Evolutionary conservation across 495 filamentous ascomycete genomes (phyloP).

Genomic region (Polyplosphaeria fusca): DNA sequence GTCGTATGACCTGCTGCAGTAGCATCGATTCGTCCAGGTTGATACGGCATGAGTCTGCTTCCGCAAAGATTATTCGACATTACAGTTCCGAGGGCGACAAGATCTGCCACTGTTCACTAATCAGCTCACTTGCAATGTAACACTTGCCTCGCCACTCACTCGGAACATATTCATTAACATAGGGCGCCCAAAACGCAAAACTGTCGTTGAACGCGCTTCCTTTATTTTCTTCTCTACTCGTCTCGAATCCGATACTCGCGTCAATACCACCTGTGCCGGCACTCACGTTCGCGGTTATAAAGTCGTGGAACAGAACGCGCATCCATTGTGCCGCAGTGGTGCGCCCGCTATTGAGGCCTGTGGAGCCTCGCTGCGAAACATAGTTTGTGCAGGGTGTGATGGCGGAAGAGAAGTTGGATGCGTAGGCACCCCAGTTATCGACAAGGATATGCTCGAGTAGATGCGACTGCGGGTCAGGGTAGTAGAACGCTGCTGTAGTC

Average conservation of each 20-base stretch:
- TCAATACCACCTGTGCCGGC: slow-evolving; percentile 19
- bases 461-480: background rate
- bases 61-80: slow-evolving; percentile 5
- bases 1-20: background rate
- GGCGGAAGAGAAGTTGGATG: background rate
- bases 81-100: slow-evolving; percentile 3
- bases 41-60: background rate
- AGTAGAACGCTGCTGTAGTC: background rate
- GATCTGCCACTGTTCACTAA: slow-evolving; percentile 8
- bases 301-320: slow-evolving; percentile 23
- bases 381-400: background rate
- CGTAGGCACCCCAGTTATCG: background rate
- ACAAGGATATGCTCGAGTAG: background rate
- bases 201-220: slow-evolving; percentile 22
- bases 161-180: background rate
- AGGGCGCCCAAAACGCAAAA: background rate
- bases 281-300: slow-evolving; percentile 8
- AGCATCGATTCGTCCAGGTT: slow-evolving; percentile 11
- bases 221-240: slow-evolving; percentile 7
- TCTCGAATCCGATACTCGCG: slow-evolving; percentile 16
- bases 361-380: background rate
- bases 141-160: too few relatives aligned
- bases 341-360: background rate
- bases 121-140: too few relatives aligned
- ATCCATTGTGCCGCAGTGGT: slow-evolving; percentile 22